Percentiles rank a stretch among this genome's conserved stretches.
phyloP scores from a whole-genome alignment of 2,329 filamentous ascomycete genomes.

The Penicillium sp. region DNA sequence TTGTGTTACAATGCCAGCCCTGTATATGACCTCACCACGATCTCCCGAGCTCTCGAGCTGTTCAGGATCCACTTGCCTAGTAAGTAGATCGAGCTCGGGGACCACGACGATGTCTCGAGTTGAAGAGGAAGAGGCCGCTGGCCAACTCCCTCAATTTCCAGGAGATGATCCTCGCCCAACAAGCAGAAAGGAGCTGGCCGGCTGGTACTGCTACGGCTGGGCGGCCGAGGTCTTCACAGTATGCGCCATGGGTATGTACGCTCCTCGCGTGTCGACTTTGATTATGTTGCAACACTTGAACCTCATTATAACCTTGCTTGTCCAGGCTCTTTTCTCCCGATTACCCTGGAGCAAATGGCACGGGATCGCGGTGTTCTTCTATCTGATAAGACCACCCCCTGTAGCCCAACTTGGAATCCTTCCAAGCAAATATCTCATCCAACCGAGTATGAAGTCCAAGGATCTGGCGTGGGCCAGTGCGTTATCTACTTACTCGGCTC shows the following conservation, averaged over 20 bases:
- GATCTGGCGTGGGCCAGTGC: conserved; percentile 59
- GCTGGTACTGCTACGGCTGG: conserved; percentile 96
- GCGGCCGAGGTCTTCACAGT: conserved; percentile 95
- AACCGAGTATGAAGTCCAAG: conserved; percentile 19
- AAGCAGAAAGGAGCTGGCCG: conserved; percentile 77
- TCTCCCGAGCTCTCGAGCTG: neutral
- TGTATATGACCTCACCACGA: conserved; percentile 19
- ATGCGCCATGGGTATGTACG: conserved; percentile 64
- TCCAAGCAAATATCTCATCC: conserved; percentile 20
- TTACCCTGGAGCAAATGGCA: conserved; percentile 88
- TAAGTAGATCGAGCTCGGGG: conserved; percentile 1
- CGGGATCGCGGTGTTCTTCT: conserved; percentile 85
- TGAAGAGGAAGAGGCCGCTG: conserved; percentile 13
- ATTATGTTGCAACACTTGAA: too few relatives aligned
- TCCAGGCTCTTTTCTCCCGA: conserved; percentile 86
- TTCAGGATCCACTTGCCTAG: neutral
- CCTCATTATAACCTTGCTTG: conserved; percentile 14
- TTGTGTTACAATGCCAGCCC: neutral
- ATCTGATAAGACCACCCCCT: conserved; percentile 70
- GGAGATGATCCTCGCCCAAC: conserved; percentile 88
- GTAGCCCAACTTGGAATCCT: conserved; percentile 59
- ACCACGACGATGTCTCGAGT: conserved; percentile 33
- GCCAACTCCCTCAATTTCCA: conserved; percentile 56
- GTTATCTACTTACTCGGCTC: conserved; percentile 75
- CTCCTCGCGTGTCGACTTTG: neutral